These are phyloP conservation scores for Wickerhamiella azyma DNA, from an alignment of 805 yeast species.

Conservation along the genomic window DNA sequence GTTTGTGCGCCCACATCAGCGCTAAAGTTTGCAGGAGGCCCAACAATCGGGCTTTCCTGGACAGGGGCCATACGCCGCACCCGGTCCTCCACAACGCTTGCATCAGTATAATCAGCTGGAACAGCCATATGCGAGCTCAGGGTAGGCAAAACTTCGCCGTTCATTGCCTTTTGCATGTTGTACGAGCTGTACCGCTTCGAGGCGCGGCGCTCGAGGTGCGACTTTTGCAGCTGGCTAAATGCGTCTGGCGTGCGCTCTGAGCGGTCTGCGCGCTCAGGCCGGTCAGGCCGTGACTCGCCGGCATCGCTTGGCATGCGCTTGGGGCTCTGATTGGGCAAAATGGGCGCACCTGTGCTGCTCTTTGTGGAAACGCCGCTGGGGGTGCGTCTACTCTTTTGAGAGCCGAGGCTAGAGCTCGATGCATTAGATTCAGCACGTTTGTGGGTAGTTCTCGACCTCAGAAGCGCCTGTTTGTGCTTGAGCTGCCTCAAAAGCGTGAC, in stretches of 20 bases:
- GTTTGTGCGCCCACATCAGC: too few relatives aligned
- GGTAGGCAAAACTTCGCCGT: slow-evolving; percentile 18
- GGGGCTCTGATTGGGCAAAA: slow-evolving; percentile 8
- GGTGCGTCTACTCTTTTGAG: background rate
- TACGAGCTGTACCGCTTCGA: slow-evolving; percentile 89
- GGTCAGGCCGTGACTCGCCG: background rate
- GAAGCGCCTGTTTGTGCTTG: slow-evolving; percentile 60
- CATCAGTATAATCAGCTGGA: slow-evolving; percentile 17
- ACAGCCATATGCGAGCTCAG: slow-evolving; percentile 12
- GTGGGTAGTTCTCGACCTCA: slow-evolving; percentile 19
- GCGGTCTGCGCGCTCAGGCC: slow-evolving; percentile 12
- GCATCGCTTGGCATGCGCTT: slow-evolving; percentile 1
- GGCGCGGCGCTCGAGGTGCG: slow-evolving; percentile 80
- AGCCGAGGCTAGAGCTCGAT: background rate
- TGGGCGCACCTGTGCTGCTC: background rate
- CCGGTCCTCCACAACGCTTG: slow-evolving; percentile 10
- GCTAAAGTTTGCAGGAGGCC: too few relatives aligned
- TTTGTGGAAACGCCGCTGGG: slow-evolving; percentile 5
- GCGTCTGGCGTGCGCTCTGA: slow-evolving; percentile 41
- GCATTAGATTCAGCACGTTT: slow-evolving; percentile 4
- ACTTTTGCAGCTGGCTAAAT: slow-evolving; percentile 61
- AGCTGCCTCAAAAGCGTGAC: slow-evolving; percentile 65
- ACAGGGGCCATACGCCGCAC: background rate
- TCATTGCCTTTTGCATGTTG: slow-evolving; percentile 58
- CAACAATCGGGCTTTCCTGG: background rate